Percentiles rank a stretch among this genome's conserved stretches.
Conservation (phyloP, 768 basidiomycete genomes). For the Xerocomus brunneocitrinus region DNA sequence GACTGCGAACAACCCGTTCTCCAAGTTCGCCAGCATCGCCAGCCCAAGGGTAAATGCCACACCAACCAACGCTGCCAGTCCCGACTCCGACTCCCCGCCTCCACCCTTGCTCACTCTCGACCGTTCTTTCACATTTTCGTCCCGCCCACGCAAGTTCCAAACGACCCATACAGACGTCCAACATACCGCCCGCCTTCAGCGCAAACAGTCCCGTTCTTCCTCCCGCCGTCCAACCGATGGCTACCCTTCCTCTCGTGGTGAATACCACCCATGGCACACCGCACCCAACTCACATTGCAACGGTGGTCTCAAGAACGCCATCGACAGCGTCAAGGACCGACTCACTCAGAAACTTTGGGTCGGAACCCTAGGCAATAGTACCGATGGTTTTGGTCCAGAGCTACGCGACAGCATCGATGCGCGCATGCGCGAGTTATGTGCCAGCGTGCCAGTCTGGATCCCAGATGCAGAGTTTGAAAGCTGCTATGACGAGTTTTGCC, state of each 20-base stretch:
- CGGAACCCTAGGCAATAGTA: slow-evolving; percentile 70
- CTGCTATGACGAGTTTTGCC: slow-evolving; percentile 84
- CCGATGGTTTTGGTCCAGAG: slow-evolving; percentile 57
- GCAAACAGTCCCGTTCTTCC: slow-evolving; percentile 50
- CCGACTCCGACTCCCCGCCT: not conserved
- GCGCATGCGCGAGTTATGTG: slow-evolving; percentile 38
- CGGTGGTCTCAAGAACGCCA: slow-evolving; percentile 79
- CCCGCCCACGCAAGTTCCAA: slow-evolving; percentile 42
- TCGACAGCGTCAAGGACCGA: slow-evolving; percentile 58
- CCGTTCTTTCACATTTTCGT: slow-evolving; percentile 23
- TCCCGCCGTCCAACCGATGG: slow-evolving; percentile 39
- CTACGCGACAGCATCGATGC: slow-evolving; percentile 54
- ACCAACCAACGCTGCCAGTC: slow-evolving; percentile 10
- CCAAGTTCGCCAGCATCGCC: slow-evolving; percentile 40
- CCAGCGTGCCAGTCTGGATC: slow-evolving; percentile 68
- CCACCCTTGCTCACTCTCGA: slow-evolving; percentile 15
- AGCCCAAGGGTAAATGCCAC: slow-evolving; percentile 18
- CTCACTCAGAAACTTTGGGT: slow-evolving; percentile 56
- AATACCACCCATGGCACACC: slow-evolving; percentile 39
- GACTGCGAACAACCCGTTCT: slow-evolving; percentile 56
- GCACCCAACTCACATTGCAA: slow-evolving; percentile 72
- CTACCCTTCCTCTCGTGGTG: slow-evolving; percentile 30
- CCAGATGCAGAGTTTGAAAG: slow-evolving; percentile 73
- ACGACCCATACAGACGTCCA: slow-evolving; percentile 44
- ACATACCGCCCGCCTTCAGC: slow-evolving; percentile 39